phyloP scores from a whole-genome alignment of 345 rosid genomes.

The Clarkia xantiana region DNA sequence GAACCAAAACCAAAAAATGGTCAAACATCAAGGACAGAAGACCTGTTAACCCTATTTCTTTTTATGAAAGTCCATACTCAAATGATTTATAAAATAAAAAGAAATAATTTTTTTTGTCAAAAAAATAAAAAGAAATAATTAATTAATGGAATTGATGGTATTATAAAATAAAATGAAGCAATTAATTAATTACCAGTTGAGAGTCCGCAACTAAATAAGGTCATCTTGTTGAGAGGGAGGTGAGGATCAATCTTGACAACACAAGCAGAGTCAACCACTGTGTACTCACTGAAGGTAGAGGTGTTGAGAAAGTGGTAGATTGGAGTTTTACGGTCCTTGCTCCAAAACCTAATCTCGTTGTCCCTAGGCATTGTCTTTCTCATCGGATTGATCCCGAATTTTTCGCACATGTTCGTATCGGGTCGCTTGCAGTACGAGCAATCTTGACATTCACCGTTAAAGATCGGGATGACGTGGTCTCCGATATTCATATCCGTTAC shows the following conservation, averaged over 20 bases:
- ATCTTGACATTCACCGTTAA: conserved; percentile 59
- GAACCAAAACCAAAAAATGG: too few species aligned
- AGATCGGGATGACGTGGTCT: conserved; percentile 50
- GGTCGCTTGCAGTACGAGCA: conserved; percentile 30
- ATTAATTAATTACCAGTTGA: conserved; percentile 59
- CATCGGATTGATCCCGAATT: conserved; percentile 34
- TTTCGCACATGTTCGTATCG: conserved; percentile 35
- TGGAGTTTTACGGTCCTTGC: conserved; percentile 23
- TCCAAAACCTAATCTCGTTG: conserved; percentile 38
- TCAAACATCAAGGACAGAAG: too few species aligned
- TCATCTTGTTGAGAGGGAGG: conserved; percentile 41
- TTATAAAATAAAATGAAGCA: background rate
- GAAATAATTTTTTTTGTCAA: too few species aligned
- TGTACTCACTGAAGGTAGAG: conserved; percentile 56
- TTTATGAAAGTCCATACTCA: too few species aligned
- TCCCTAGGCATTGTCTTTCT: conserved; percentile 41
- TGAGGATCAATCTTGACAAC: conserved; percentile 33
- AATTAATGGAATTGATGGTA: background rate
- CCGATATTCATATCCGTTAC: conserved; percentile 42
- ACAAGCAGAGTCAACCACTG: conserved; percentile 47
- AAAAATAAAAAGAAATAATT: background rate
- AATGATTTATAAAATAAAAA: too few species aligned
- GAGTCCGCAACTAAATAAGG: conserved; percentile 55
- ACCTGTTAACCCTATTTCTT: too few species aligned
- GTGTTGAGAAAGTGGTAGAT: conserved; percentile 53